Evolutionary conservation across 371 early-diverging fungal species (phyloP).

Genomic region (Syncephalastrum racemosum): DNA sequence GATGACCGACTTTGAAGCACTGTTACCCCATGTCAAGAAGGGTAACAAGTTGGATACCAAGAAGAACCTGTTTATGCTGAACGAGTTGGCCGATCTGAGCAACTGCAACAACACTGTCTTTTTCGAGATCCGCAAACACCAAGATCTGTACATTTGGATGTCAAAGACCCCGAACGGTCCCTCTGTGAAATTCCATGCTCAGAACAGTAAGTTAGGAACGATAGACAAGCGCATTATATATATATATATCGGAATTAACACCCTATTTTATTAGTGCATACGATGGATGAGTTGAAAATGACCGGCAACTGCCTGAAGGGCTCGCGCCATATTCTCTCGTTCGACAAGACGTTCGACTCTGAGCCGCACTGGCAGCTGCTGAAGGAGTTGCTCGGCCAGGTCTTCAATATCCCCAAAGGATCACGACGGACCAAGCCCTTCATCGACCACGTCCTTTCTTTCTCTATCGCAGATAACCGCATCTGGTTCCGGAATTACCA

Average conservation of each 20-base stretch:
- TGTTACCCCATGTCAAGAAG: slow-evolving; percentile 95
- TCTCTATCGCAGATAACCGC: slow-evolving; percentile 86
- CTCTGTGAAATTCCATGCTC: slow-evolving; percentile 91
- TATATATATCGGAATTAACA: background rate
- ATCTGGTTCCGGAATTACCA: slow-evolving; percentile 98
- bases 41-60: slow-evolving; percentile 93
- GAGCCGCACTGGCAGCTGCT: slow-evolving; percentile 81
- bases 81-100: slow-evolving; percentile 94
- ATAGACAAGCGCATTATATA: background rate
- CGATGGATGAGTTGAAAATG: slow-evolving; percentile 97
- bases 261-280: slow-evolving; percentile 71
- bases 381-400: slow-evolving; percentile 89
- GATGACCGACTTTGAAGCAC: slow-evolving; percentile 79
- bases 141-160: slow-evolving; percentile 95
- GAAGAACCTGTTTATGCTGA: slow-evolving; percentile 81
- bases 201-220: slow-evolving; percentile 66
- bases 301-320: slow-evolving; percentile 98
- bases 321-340: slow-evolving; percentile 91
- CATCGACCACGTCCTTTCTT: slow-evolving; percentile 91
- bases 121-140: slow-evolving; percentile 91
- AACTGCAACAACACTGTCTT: slow-evolving; percentile 97
- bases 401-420: slow-evolving; percentile 88
- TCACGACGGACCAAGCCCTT: slow-evolving; percentile 94
- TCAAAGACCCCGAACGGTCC: slow-evolving; percentile 95
- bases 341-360: slow-evolving; percentile 88